Conservation (phyloP, 2,329 filamentous ascomycete genomes). For the Aspergillus ibericus region DNA sequence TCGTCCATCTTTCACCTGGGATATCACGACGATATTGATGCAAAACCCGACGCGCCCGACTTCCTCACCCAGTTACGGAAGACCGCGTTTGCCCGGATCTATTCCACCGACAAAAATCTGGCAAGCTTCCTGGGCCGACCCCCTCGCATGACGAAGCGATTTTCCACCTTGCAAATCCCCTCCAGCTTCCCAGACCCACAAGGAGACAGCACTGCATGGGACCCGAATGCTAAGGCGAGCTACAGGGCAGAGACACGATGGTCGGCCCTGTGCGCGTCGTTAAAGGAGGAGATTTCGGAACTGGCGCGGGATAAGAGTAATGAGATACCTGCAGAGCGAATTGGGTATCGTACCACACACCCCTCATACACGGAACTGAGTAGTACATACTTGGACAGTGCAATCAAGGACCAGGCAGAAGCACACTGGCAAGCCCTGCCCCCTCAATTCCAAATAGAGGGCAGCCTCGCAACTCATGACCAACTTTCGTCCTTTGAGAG, state of each 20-base stretch:
- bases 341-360: constrained; percentile 11
- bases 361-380: neutral
- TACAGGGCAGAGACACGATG: constrained; percentile 29
- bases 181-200: neutral
- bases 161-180: constrained; percentile 37
- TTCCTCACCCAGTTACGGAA: constrained; percentile 44
- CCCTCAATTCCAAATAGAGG: constrained; percentile 23
- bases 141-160: constrained; percentile 44
- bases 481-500: constrained; percentile 19
- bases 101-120: constrained; percentile 50
- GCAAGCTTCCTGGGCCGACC: constrained; percentile 51
- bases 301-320: constrained; percentile 26
- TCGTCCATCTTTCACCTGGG: constrained; percentile 50
- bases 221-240: constrained; percentile 17
- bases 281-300: constrained; percentile 31
- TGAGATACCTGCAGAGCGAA: constrained; percentile 17
- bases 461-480: constrained; percentile 21
- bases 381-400: too few species aligned
- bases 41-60: constrained; percentile 25
- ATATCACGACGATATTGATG: constrained; percentile 45
- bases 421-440: constrained; percentile 24
- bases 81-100: constrained; percentile 43
- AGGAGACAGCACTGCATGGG: constrained; percentile 8
- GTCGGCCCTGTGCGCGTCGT: constrained; percentile 28
- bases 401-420: constrained; percentile 23